These are phyloP conservation scores for Mycena galopus DNA, from an alignment of 768 basidiomycete species.

Conservation along the genomic window DNA sequence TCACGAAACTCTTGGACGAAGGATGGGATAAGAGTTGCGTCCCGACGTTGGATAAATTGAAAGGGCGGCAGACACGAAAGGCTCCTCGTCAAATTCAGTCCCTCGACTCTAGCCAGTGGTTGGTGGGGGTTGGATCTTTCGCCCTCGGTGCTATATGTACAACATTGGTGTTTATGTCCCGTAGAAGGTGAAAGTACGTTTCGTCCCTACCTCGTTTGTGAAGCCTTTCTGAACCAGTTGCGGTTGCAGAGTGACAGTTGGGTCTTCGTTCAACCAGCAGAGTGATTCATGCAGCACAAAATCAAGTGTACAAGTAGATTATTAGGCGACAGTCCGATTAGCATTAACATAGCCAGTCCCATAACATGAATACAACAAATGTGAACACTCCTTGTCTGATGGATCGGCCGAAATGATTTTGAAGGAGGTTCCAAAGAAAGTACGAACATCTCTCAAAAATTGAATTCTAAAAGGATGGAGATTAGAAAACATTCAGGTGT, in stretches of 20 bases:
- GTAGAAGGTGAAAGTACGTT: conserved; percentile 44
- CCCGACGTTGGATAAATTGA: conserved; percentile 58
- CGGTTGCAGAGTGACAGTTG: too few species aligned
- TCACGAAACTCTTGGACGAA: conserved; percentile 76
- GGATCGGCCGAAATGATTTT: conserved; percentile 81
- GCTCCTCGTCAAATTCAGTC: neutral
- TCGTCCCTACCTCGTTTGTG: too few species aligned
- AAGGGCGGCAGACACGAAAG: conserved; percentile 39
- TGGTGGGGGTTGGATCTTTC: conserved; percentile 55
- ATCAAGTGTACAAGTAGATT: conserved; percentile 36
- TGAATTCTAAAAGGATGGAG: conserved; percentile 74
- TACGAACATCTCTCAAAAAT: conserved; percentile 85
- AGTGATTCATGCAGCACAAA: neutral
- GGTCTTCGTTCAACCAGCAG: neutral
- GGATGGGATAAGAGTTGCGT: conserved; percentile 85
- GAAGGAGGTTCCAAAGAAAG: conserved; percentile 93
- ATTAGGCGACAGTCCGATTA: conserved; percentile 79
- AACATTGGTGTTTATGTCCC: conserved; percentile 45
- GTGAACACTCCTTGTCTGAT: conserved; percentile 62
- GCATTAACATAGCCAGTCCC: conserved; percentile 94
- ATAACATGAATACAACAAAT: conserved; percentile 89
- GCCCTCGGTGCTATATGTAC: conserved; percentile 58
- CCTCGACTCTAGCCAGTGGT: conserved; percentile 15
- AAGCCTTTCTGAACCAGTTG: too few species aligned
- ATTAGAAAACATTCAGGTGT: conserved; percentile 23